Evolutionary conservation across 352 stramenopile genomes (phyloP).

Genomic region (Phytophthora pisi): DNA sequence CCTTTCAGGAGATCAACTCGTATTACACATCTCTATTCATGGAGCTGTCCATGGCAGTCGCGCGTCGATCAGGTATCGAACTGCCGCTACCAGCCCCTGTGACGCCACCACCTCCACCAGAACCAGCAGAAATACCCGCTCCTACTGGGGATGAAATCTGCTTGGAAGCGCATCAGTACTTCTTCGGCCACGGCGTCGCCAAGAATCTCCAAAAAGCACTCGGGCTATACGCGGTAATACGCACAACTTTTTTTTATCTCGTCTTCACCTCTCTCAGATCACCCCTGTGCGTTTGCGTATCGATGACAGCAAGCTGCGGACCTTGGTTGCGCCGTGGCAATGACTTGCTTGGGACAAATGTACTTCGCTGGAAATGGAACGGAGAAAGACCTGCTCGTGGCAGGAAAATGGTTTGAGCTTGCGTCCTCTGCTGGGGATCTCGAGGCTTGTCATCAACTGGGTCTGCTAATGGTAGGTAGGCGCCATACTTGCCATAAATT

Average conservation of each 20-base stretch:
- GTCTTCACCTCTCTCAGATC: neutral
- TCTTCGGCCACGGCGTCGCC: constrained; percentile 60
- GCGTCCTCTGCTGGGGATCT: constrained; percentile 43
- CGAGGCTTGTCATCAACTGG: constrained; percentile 57
- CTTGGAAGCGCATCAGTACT: constrained; percentile 66
- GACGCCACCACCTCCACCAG: constrained; percentile 10
- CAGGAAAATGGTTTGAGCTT: constrained; percentile 57
- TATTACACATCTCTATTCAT: constrained; percentile 88
- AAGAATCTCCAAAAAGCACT: constrained; percentile 50
- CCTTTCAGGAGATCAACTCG: constrained; percentile 87
- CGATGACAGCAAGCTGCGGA: constrained; percentile 54
- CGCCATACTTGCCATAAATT: no score
- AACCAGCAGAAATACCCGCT: constrained; percentile 17
- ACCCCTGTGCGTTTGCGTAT: neutral
- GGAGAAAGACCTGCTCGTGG: constrained; percentile 60
- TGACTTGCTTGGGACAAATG: constrained; percentile 73
- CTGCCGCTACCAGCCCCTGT: constrained; percentile 55
- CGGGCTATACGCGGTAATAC: constrained; percentile 58
- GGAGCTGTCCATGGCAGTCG: constrained; percentile 79
- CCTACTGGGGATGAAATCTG: constrained; percentile 41
- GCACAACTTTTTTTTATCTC: neutral
- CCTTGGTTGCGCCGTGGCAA: constrained; percentile 46
- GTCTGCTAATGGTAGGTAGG: constrained; percentile 53
- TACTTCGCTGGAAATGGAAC: constrained; percentile 47
- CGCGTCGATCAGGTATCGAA: constrained; percentile 50